Evolutionary conservation across 345 rosid genomes (phyloP), one percentile per base, ranked within the genome.

Genomic region (Arabidopsis suecica): DNA sequence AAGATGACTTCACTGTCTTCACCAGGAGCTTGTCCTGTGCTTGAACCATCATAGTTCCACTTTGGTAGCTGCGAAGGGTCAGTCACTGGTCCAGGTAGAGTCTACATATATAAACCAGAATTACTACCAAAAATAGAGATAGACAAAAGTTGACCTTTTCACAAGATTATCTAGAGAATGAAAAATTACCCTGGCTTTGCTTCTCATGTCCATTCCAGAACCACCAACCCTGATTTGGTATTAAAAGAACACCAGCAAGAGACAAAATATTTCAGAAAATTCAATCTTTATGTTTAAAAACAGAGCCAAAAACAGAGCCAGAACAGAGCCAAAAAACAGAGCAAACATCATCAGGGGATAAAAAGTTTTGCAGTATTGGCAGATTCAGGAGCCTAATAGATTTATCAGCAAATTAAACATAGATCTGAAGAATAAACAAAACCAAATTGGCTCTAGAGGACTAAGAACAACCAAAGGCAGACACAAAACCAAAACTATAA

Each of bases 1-100:
- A 92, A 32, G 79, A 87, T 88, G 70, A 93, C 98, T 93, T 93
- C 96, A 81, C 96, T 88, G 74, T 93, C 98, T 79, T 93, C 79
- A 49, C 98, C 98, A 71, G 94, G 91, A 69, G 96, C 97, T 80
- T 92, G 97, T 0, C 89, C 88, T 7, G 96, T 92, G 85, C 96
- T 90, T 68, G 96, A 90, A 60, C 96, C 98, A 72, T 88, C 96
- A 54, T 87, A 90, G 77, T 91, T 89, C 97, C 97, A 91, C 68
- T 82, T 84, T 3, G 94, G 94, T 5, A 91, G 87, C 79, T 84
- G 41, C 0, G 84, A 74, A 58, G 95, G 97, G 65, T 86, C 88
- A 49, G 11, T 83, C 45, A 86, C 89, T 0, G 91, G 91, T 25
- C 88, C 88, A 28, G 85, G 14, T 6, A 91, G 78, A 51, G 97